Evolutionary conservation across 495 filamentous ascomycete genomes (phyloP), one percentile per base, ranked within the genome.

Genomic region (Cairneyella variabilis): DNA sequence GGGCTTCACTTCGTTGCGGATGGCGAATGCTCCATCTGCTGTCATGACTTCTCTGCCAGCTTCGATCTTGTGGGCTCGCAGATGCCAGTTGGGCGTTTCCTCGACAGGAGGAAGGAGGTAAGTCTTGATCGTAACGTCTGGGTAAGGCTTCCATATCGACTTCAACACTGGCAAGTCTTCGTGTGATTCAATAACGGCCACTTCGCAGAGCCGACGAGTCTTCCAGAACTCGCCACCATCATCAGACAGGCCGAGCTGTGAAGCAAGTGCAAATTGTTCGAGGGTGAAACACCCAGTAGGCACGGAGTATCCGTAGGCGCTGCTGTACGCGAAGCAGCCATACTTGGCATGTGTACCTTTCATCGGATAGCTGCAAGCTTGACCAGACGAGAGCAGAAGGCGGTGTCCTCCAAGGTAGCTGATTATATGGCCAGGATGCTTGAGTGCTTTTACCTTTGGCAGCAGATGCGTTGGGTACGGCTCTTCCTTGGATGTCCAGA

Each of bases 321-420:
- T 81, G 45, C 78, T 83, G 65, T 91, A 90, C 6, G 86, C 85
- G 64, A 90, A 90, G 55, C 80, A 77, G 17, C 88, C 88, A 67
- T 91, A 91, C 60, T 91, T 91, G 52, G 87, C 84, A 63, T 90
- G 86, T 2, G 85, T 88, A 20, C 83, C 86, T 64, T 83, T 86
- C 67, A 90, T 79, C 0, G 86, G 83, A 65, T 90, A 90, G 65
- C 85, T 82, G 69, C 88, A 90, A 28, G 82, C 83, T 59, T 90
- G 86, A 12, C 88, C 88, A 0, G 82, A 85, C 3, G 82, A 85
- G 3, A 91, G 76, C 14, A 90, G 72, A 70, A 88, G 84, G 21
- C 53, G 56, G 28, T 73, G 51, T 62, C 61, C 26, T 61, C 60
- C 61, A 4, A 59, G 59, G 54, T 69, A 76, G 65, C 69, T 76